Conservation (phyloP, 352 stramenopile species). For the Globisporangium lucens region DNA sequence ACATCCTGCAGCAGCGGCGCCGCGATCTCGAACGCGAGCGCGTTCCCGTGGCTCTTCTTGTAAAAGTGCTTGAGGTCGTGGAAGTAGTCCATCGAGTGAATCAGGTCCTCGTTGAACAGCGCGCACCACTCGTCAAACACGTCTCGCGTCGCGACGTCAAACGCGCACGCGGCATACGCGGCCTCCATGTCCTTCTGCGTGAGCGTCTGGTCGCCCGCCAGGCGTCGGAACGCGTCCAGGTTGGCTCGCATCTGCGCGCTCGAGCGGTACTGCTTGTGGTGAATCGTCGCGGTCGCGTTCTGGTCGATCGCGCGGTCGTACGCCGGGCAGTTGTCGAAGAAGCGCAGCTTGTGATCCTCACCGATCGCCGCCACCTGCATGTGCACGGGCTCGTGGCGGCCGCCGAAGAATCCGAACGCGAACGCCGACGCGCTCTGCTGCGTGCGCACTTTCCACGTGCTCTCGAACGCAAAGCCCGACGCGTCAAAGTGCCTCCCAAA, state of each 20-base stretch:
- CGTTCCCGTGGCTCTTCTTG: slow-evolving; percentile 75
- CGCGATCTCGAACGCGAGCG: slow-evolving; percentile 71
- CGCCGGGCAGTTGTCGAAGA: slow-evolving; percentile 78
- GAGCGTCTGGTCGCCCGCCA: slow-evolving; percentile 13
- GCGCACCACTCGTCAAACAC: slow-evolving; percentile 59
- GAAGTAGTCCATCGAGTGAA: slow-evolving; percentile 83
- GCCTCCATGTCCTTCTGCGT: slow-evolving; percentile 70
- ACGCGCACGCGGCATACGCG: slow-evolving; percentile 75
- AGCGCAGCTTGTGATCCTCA: slow-evolving; percentile 62
- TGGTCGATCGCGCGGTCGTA: slow-evolving; percentile 57
- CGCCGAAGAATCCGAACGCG: slow-evolving; percentile 68
- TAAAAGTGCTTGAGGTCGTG: slow-evolving; percentile 88
- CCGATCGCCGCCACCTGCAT: slow-evolving; percentile 49
- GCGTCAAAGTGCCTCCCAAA: slow-evolving; percentile 28
- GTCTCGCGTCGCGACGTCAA: slow-evolving; percentile 62
- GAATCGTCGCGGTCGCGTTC: slow-evolving; percentile 57
- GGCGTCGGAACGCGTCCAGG: slow-evolving; percentile 40
- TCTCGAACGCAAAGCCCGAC: slow-evolving; percentile 54
- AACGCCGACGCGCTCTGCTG: slow-evolving; percentile 75
- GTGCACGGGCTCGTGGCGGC: slow-evolving; percentile 47
- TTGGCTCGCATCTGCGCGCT: slow-evolving; percentile 53
- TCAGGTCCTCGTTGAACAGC: slow-evolving; percentile 60
- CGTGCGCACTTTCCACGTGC: slow-evolving; percentile 84
- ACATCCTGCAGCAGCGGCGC: slow-evolving; percentile 68
- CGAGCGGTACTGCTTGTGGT: slow-evolving; percentile 52